These are phyloP conservation scores for Penicillium decumbens DNA, from an alignment of 2,329 filamentous ascomycete species.

Conservation along the genomic window DNA sequence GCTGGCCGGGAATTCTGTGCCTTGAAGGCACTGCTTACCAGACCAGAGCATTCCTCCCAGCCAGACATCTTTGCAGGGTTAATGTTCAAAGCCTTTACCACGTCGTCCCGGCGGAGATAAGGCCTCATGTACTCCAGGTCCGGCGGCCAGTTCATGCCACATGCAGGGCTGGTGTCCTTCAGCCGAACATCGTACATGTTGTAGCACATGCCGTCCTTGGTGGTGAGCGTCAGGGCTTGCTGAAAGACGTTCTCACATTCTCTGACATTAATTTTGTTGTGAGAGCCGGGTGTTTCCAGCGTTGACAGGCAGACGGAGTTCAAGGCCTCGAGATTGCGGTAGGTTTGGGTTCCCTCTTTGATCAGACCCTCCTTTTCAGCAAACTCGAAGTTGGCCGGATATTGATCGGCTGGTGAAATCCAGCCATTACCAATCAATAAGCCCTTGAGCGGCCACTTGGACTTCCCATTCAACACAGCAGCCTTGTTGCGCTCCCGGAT, in stretches of 20 bases:
- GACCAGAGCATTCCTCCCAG: conserved; percentile 85
- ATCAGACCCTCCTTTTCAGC: conserved; percentile 73
- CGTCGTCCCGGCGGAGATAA: conserved; percentile 78
- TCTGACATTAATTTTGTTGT: conserved; percentile 60
- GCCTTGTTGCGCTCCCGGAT: conserved; percentile 82
- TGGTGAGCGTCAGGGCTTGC: conserved; percentile 64
- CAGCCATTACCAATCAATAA: conserved; percentile 95
- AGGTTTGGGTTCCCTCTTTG: conserved; percentile 59
- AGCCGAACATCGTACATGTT: conserved; percentile 98
- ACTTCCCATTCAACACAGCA: conserved; percentile 32
- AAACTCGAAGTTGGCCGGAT: conserved; percentile 77
- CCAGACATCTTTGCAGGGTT: conserved; percentile 75
- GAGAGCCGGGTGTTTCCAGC: conserved; percentile 56
- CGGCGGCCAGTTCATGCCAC: conserved; percentile 97
- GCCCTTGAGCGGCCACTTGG: conserved; percentile 73
- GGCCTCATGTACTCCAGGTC: conserved; percentile 73
- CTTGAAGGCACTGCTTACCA: conserved; percentile 68
- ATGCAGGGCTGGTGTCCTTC: conserved; percentile 71
- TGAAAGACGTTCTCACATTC: conserved; percentile 75
- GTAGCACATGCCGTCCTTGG: conserved; percentile 60
- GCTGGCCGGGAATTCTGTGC: conserved; percentile 68
- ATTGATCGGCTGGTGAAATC: conserved; percentile 88
- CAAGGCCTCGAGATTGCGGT: conserved; percentile 63
- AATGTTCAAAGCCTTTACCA: conserved; percentile 75
- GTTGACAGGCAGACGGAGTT: conserved; percentile 63